These are phyloP conservation scores for Brassica carinata DNA, from an alignment of 345 rosid species.

Conservation along the genomic window DNA sequence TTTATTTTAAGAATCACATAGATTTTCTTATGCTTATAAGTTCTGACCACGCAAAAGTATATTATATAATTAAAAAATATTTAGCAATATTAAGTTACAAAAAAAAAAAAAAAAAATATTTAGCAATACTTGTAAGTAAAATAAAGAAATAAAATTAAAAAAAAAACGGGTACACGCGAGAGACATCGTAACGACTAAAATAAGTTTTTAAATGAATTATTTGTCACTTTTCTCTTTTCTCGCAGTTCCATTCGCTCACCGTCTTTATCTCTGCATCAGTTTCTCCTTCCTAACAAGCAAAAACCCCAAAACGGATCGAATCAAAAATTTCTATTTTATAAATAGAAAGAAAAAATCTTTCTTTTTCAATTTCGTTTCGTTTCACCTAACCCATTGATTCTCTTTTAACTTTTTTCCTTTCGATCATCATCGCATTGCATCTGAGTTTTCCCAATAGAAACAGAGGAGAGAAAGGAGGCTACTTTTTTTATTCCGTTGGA, in stretches of 20 bases:
- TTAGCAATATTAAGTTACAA: too few species aligned
- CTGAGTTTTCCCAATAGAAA: slow-evolving; percentile 16
- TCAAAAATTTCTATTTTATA: neutral
- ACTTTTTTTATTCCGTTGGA: neutral
- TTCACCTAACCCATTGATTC: slow-evolving; percentile 31
- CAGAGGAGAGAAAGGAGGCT: neutral
- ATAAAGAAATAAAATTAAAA: neutral
- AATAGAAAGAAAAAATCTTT: neutral
- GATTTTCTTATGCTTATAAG: neutral
- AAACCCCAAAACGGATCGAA: slow-evolving; percentile 45
- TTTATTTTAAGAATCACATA: neutral
- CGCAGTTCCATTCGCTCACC: slow-evolving; percentile 32
- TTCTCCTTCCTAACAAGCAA: slow-evolving; percentile 40
- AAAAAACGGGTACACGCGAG: slow-evolving; percentile 16
- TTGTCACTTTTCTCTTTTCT: neutral
- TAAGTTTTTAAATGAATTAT: slow-evolving; percentile 6
- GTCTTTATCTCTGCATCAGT: slow-evolving; percentile 42
- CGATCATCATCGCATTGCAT: slow-evolving; percentile 33
- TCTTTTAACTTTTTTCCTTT: neutral
- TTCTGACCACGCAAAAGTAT: neutral
- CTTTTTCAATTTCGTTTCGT: neutral
- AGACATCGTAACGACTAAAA: slow-evolving; percentile 35
- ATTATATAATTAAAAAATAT: neutral
- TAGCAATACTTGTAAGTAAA: neutral
- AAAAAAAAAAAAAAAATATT: neutral